Evolutionary conservation across 1,139 yeast species (phyloP), one percentile per base, ranked within the genome.

Genomic region (Lipomyces yarrowii): DNA sequence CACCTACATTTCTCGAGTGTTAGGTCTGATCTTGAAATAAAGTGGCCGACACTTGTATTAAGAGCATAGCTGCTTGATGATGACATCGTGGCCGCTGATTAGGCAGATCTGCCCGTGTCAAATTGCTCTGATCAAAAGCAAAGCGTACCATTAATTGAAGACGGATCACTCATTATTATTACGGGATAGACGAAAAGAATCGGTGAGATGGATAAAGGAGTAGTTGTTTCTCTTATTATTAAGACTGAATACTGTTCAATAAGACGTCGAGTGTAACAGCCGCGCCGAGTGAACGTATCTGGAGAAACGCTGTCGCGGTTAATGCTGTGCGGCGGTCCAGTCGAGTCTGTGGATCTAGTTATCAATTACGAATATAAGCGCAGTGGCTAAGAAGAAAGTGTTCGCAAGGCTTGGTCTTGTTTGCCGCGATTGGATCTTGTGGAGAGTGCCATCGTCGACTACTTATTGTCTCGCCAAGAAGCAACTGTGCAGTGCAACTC

Each of bases 1-100:
- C 99, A 79, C 97, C 89, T 67, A 23, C 7, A 18, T 11, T 21
- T 3, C 37, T 10, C 23, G 15, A 15, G 37, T 37, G 26, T n/a
- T 18, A 26, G 30, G 35, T 11, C 23, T 32, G 11, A 15, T 15
- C n/a, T 10, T 23, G 23, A 39, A 18, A 33, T 37, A 3, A 58
- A 32, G 32, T 26, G 23, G 23, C 48, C 21, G 48, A 42, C 48
- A 42, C 23, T 37, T 13, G 42, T 37, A n/a, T n/a, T n/a, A 11
- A 15, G 6, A 15, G 7, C n/a, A 15, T 37, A 13, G 32, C 21
- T 37, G 52, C 11, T 10, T 5, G 30, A 58, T 13, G 64, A 61
- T 51, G 26, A 39, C 35, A n/a, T 7, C n/a, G 33, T n/a, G 15
- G 1, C 5, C 33, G 5, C 30, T 15, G 60, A 48, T 18, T 52